Percentiles rank a stretch among this genome's conserved stretches.
Evolutionary conservation across 139 green algal species (phyloP).

Genomic region (Tetradesmus obliquus): DNA sequence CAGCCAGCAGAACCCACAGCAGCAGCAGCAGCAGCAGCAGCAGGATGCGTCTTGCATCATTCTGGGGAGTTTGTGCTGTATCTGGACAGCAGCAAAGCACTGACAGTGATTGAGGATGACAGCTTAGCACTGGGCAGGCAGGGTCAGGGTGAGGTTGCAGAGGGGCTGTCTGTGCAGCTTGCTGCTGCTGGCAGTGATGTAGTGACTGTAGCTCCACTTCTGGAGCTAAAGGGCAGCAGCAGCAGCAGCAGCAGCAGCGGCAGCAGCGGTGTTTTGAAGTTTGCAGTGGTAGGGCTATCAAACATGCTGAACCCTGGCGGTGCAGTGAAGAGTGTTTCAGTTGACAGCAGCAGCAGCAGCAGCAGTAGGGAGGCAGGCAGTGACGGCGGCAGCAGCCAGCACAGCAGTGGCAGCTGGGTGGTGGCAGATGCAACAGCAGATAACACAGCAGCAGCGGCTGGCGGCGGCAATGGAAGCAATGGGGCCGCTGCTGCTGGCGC

Average conservation of each 20-base stretch:
- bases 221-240: not conserved
- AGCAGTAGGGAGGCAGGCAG: not conserved
- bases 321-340: not conserved
- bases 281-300: slow-evolving; percentile 1
- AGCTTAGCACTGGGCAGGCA: not conserved
- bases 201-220: slow-evolving; percentile 20
- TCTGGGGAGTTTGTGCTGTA: slow-evolving; percentile 9
- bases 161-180: not conserved
- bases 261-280: not conserved
- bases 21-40: not conserved
- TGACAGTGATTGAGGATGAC: not conserved
- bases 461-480: not conserved
- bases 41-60: not conserved
- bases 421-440: not conserved
- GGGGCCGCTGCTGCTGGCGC: not conserved
- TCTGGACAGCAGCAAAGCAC: not conserved
- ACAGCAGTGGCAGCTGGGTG: slow-evolving; percentile 10
- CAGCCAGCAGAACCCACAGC: not conserved
- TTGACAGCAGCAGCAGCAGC: slow-evolving; percentile 10
- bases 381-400: not conserved
- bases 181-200: slow-evolving; percentile 9
- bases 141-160: not conserved
- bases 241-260: slow-evolving; percentile 6
- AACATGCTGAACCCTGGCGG: slow-evolving; percentile 35
- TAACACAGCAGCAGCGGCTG: not conserved